Evolutionary conservation across 192 early-diverging fungal species (phyloP).

Genomic region (Coemansia furcata): DNA sequence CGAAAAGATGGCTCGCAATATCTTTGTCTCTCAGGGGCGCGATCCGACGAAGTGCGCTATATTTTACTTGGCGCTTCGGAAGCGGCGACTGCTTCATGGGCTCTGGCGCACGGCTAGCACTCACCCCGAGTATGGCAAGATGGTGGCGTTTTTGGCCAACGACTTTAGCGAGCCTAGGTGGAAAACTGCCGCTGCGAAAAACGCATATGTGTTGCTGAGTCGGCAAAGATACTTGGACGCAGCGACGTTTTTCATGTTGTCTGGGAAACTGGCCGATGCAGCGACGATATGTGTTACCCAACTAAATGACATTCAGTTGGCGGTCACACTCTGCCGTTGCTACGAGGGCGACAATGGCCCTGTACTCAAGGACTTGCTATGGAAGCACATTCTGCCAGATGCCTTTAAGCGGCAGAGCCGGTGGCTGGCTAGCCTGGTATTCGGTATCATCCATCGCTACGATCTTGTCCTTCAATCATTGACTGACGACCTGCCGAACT

Average conservation of each 20-base stretch:
- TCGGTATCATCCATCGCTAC: constrained; percentile 39
- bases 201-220: constrained; percentile 95
- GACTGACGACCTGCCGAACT: constrained; percentile 30
- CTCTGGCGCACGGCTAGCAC: constrained; percentile 83
- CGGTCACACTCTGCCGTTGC: constrained; percentile 84
- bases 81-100: constrained; percentile 85
- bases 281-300: constrained; percentile 90
- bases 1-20: constrained; percentile 86
- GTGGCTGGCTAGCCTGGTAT: constrained; percentile 49
- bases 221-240: constrained; percentile 93
- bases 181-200: constrained; percentile 94
- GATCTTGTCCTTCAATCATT: constrained; percentile 43
- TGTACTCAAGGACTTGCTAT: constrained; percentile 36
- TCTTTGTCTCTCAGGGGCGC: constrained; percentile 72
- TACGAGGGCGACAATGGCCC: constrained; percentile 77
- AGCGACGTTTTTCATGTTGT: constrained; percentile 93
- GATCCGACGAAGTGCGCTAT: constrained; percentile 85
- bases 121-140: constrained; percentile 83
- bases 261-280: constrained; percentile 83
- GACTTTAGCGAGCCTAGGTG: constrained; percentile 89
- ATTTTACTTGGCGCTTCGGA: constrained; percentile 86
- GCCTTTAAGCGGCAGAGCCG: constrained; percentile 37
- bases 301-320: constrained; percentile 88
- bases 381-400: constrained; percentile 39
- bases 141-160: constrained; percentile 89